Evolutionary conservation across 495 filamentous ascomycete species (phyloP).

Genomic region (Durotheca rogersii): DNA sequence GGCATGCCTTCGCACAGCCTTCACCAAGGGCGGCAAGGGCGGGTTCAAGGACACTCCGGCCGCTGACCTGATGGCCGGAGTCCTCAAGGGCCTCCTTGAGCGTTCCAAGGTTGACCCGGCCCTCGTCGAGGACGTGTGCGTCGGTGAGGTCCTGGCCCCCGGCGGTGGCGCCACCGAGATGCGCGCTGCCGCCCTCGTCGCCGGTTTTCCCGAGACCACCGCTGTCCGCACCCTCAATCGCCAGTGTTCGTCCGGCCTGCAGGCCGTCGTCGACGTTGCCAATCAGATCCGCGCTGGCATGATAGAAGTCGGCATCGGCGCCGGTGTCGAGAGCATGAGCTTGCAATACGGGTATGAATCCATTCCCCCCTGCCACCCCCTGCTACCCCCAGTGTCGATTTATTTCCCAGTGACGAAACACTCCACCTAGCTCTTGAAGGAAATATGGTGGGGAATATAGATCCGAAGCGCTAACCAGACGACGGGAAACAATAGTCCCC

Average conservation of each 20-base stretch:
- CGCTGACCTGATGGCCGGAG: conserved; percentile 81
- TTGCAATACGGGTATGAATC: conserved; percentile 80
- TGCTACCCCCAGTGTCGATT: background rate
- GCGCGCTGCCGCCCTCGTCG: conserved; percentile 86
- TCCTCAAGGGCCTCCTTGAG: conserved; percentile 75
- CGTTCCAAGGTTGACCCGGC: conserved; percentile 83
- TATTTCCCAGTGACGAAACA: no score
- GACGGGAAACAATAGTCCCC: no score
- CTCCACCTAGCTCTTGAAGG: no score
- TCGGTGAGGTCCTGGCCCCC: conserved; percentile 87
- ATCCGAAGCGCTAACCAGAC: no score
- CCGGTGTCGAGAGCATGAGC: conserved; percentile 98
- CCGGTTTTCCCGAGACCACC: conserved; percentile 82
- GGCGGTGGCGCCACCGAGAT: conserved; percentile 97
- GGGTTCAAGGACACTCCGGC: conserved; percentile 91
- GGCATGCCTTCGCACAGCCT: conserved; percentile 83
- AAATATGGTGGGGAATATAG: no score
- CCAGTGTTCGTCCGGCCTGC: conserved; percentile 86
- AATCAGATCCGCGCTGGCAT: conserved; percentile 84
- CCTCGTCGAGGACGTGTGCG: conserved; percentile 87
- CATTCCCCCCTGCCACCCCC: background rate
- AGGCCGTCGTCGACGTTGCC: conserved; percentile 89
- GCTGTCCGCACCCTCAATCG: conserved; percentile 85
- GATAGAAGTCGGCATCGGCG: conserved; percentile 94
- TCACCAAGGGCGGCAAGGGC: conserved; percentile 91